Conservation (phyloP, 805 yeast genomes). For the Spencermartinsiella europaea region DNA sequence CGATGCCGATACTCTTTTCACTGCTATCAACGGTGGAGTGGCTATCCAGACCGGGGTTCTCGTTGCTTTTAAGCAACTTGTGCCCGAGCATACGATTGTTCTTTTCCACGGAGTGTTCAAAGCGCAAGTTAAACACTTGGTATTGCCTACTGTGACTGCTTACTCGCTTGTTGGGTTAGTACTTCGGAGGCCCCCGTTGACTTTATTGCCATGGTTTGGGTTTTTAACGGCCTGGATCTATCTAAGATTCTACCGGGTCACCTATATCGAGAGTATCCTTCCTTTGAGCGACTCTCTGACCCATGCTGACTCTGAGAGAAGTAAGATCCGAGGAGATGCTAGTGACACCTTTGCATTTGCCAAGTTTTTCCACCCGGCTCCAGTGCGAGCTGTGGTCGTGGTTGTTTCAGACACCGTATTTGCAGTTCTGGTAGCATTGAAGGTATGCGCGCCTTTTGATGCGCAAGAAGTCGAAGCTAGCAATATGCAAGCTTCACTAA, state of each 20-base stretch:
- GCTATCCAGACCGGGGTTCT: slow-evolving; percentile 52
- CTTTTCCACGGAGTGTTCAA: slow-evolving; percentile 44
- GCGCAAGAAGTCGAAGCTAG: slow-evolving; percentile 69
- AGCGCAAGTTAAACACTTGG: slow-evolving; percentile 38
- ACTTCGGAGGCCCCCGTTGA: slow-evolving; percentile 16
- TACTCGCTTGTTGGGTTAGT: slow-evolving; percentile 27
- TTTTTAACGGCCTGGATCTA: slow-evolving; percentile 72
- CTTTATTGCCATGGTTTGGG: slow-evolving; percentile 32
- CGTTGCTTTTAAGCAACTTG: slow-evolving; percentile 61
- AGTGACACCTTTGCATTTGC: slow-evolving; percentile 82
- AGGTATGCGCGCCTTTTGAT: slow-evolving; percentile 57
- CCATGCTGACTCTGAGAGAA: slow-evolving; percentile 11
- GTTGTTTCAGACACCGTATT: slow-evolving; percentile 48
- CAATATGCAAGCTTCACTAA: slow-evolving; percentile 59
- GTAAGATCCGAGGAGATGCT: slow-evolving; percentile 68
- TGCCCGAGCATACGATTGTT: slow-evolving; percentile 55
- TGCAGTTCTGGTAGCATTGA: slow-evolving; percentile 38
- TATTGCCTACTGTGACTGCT: slow-evolving; percentile 35
- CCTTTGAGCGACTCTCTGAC: slow-evolving; percentile 34
- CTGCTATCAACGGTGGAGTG: slow-evolving; percentile 43
- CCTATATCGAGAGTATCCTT: slow-evolving; percentile 47
- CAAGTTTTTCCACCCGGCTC: slow-evolving; percentile 70
- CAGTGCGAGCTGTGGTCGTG: slow-evolving; percentile 43
- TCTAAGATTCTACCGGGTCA: slow-evolving; percentile 68
- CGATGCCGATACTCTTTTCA: slow-evolving; percentile 19